Evolutionary conservation across 306 rosid genomes (phyloP).

Genomic region (Erythrophleum fordii): DNA sequence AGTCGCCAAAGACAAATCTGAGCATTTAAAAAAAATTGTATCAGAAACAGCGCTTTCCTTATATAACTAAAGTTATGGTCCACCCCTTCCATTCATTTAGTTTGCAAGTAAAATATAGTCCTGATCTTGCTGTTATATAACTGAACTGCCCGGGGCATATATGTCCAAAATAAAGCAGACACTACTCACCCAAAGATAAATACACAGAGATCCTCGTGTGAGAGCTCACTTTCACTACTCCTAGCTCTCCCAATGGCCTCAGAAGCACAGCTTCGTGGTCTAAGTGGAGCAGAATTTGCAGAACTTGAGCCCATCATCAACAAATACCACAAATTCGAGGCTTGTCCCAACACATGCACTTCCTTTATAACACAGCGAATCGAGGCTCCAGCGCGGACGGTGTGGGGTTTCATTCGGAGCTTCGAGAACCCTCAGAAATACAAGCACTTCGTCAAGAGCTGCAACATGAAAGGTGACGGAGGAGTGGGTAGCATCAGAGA

Average conservation of each 20-base stretch:
- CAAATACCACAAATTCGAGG: conserved; percentile 62
- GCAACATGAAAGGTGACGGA: conserved; percentile 77
- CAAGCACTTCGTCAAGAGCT: conserved; percentile 89
- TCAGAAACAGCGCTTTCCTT: conserved; percentile 42
- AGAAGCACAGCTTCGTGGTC: conserved; percentile 46
- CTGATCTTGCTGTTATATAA: not conserved
- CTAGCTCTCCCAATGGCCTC: conserved; percentile 39
- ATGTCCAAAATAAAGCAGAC: conserved; percentile 31
- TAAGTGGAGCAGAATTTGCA: conserved; percentile 57
- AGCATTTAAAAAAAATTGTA: not conserved
- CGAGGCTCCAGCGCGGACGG: conserved; percentile 59
- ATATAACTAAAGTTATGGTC: conserved; percentile 34
- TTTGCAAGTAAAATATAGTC: conserved; percentile 29
- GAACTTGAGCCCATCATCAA: conserved; percentile 59
- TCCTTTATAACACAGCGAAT: conserved; percentile 75
- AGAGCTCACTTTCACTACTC: not conserved
- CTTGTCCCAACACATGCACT: conserved; percentile 56
- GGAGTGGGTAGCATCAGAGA: conserved; percentile 84
- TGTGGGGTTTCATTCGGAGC: conserved; percentile 73
- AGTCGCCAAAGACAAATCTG: conserved; percentile 29
- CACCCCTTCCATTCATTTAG: conserved; percentile 39
- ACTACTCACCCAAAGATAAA: not conserved
- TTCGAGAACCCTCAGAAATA: conserved; percentile 79
- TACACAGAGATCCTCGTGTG: not conserved
- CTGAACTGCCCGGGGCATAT: conserved; percentile 39